These are phyloP conservation scores for Botrytis medusae DNA, from an alignment of 2,329 filamentous ascomycete species.

Conservation along the genomic window DNA sequence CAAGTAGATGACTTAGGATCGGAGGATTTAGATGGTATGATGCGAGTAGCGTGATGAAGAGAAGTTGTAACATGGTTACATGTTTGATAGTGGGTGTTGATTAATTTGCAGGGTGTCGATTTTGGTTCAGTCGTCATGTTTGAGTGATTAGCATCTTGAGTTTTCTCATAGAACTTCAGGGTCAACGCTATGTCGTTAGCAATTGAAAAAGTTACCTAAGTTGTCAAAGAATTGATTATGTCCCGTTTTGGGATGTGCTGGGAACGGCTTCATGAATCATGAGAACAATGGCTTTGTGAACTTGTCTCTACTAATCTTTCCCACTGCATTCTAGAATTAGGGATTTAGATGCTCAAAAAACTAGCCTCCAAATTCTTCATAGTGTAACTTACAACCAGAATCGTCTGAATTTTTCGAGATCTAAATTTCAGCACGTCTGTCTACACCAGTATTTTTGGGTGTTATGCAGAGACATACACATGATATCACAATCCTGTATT, in stretches of 20 bases:
- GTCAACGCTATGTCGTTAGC: no score
- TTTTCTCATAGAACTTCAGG: not conserved
- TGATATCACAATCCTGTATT: not conserved
- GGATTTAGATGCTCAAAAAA: not conserved
- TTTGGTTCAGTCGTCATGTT: not conserved
- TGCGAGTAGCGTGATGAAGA: slow-evolving; percentile 9
- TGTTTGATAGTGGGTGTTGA: slow-evolving; percentile 11
- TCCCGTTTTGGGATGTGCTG: not conserved
- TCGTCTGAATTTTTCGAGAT: not conserved
- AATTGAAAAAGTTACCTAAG: not conserved
- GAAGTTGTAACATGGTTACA: slow-evolving; percentile 18
- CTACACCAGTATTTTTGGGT: not conserved
- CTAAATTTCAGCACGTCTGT: not conserved
- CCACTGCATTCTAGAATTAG: not conserved
- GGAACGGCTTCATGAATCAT: not conserved
- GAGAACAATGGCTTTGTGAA: slow-evolving; percentile 12
- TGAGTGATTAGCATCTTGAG: not conserved
- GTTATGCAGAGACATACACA: not conserved
- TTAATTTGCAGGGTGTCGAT: slow-evolving; percentile 2
- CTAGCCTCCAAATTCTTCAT: not conserved
- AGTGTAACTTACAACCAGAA: not conserved
- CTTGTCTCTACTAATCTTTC: not conserved
- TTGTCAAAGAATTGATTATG: slow-evolving; percentile 6
- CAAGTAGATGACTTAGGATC: not conserved
- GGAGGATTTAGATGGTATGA: not conserved